Base-by-base conservation (phyloP, 2,329 filamentous ascomycete species). In the Paecilomyces sp. region DNA sequence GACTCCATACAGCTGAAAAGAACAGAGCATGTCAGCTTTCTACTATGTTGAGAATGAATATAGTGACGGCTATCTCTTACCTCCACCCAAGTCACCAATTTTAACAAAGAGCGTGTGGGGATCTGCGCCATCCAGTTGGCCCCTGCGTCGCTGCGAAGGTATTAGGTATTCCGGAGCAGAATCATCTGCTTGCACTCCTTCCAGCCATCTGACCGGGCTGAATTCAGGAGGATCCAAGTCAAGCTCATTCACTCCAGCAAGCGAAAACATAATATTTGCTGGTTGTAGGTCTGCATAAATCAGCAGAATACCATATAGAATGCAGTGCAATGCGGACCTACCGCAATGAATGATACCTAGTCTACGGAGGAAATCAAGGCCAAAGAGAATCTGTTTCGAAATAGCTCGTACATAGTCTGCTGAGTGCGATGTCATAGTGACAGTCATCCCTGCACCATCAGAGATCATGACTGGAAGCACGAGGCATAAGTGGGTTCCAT, bases 391-490 rank as follows among this genome's bases (percentile, higher is more conserved):
- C 25, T 67, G 65, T 30, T 61, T 62, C 30, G 62, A 62, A 55
- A 66, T 56, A 59, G 58, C 34, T 58, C 55, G 62, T 34, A 64
- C 41, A 31, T 60, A 55, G 24, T 24, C 47, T 54, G 60, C 15
- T 12, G 22, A 22, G 22, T 22, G 22, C 61, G 30, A 56, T 55
- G 64, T 24, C 64, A 60, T 7, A 11, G 22, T 54, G 53, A 63
- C 15, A 36, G 60, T 67, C 60, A 66, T 65, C 56, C 22, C 57
- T 54, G 65, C 25, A 33, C 67, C 34, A 6, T 41, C 34, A 15
- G 62, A 66, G 36, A 68, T 51, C 65, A 68, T 69, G 5, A 64
- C 61, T 8, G 65, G 67, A 34, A 70, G 60, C 53, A 70, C 63
- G 25, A 70, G 62, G 60, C 67, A 69, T 34, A 67, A 52, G 34